These are phyloP conservation scores for Trichophyton benhamiae DNA, from an alignment of 2,329 filamentous ascomycete genomes.

Conservation along the genomic window DNA sequence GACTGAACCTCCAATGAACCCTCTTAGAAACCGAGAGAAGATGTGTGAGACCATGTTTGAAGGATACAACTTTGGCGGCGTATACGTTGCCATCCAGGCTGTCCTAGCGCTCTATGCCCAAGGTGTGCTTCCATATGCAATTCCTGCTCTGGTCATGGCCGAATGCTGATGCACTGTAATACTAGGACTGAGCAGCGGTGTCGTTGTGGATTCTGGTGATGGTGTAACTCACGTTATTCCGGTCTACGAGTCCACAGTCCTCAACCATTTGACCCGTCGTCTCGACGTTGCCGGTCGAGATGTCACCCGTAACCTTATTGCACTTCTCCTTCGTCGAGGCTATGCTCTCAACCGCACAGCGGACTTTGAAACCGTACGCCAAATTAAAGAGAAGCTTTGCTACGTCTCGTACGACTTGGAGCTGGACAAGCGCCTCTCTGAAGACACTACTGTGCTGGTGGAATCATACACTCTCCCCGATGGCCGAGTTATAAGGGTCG, in stretches of 20 bases:
- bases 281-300: constrained; percentile 93
- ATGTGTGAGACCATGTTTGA: constrained; percentile 99
- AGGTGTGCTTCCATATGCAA: constrained; percentile 42
- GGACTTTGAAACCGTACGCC: constrained; percentile 96
- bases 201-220: constrained; percentile 97
- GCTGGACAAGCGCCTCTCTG: constrained; percentile 86
- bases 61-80: constrained; percentile 85
- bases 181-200: constrained; percentile 70
- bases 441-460: constrained; percentile 93
- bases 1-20: constrained; percentile 96
- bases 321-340: constrained; percentile 79
- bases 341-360: constrained; percentile 97
- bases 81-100: constrained; percentile 96
- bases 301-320: constrained; percentile 96
- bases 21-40: constrained; percentile 87
- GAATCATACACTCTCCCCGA: constrained; percentile 97
- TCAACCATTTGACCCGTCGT: constrained; percentile 89
- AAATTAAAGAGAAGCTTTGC: constrained; percentile 99
- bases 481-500: constrained; percentile 88
- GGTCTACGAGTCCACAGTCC: constrained; percentile 93
- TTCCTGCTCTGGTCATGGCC: background rate
- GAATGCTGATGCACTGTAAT: background rate
- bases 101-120: constrained; percentile 93
- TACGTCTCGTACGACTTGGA: constrained; percentile 98
- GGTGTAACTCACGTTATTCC: constrained; percentile 98